Evolutionary conservation across 73 alveolate genomes (phyloP), one percentile per base, ranked within the genome.

Genomic region (Tetrahymena elliotti): DNA sequence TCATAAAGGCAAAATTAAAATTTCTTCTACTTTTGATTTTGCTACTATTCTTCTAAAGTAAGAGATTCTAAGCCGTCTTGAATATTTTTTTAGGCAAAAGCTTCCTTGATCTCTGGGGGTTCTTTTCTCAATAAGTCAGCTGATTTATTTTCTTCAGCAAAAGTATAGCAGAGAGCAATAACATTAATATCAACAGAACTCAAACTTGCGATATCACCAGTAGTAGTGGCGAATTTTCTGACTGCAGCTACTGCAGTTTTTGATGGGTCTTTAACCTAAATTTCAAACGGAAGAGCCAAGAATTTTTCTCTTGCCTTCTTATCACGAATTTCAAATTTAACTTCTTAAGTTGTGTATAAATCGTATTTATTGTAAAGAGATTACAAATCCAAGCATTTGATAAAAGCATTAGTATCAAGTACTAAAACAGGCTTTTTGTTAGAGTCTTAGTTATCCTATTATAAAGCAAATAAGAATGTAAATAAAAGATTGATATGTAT

Each of bases 371-470:
- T 92, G 93, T 94, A 84, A 34, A 94, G 96, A 35, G 68, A 52
- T 39, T 94, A 88, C 35, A 94, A 94, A 92, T 94, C 84, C 47
- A 94, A 38, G 53, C 93, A 94, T 52, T 84, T 94, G 54, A 94
- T 94, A 35, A 94, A 94, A 27, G 96, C 96, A 84, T 94, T 94
- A 53, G 96, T 94, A 88, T 94, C 96, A 88, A 94, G 68, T 83
- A 94, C 93, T 84, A 94, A 94, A 47, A 84, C 92, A 34, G 82
- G 93, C 93, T 84, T 94, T 41, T 94, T 84, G 39, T 24, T 84
- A 84, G 38, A 88, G 38, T 88, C 52, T 3, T 39, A 22, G 92
- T 24, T 31, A 27, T 31, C 33, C 88, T 68, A 68, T 47, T 8
- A 18, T 47, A 47, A 47, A 47, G 31, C 20, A 47, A 47, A 12